Percentiles rank a stretch among this genome's conserved stretches.
These are phyloP conservation scores for Verruconis gallopava DNA, from an alignment of 2,329 filamentous ascomycete species.

Conservation along the genomic window DNA sequence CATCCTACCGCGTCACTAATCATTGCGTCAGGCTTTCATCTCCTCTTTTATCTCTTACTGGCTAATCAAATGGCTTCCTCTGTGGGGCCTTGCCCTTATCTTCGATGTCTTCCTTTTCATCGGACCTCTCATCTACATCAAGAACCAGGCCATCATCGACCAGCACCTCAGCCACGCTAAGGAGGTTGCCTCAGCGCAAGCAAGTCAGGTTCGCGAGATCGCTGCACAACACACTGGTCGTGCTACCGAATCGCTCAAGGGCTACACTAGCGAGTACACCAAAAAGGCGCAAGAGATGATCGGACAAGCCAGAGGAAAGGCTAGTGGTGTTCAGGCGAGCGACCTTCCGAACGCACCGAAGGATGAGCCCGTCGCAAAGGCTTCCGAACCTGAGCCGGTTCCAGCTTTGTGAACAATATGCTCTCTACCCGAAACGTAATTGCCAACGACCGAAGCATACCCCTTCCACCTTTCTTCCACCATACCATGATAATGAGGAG, in stretches of 20 bases:
- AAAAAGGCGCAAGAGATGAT: slow-evolving; percentile 42
- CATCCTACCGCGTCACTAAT: not conserved
- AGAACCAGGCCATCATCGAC: slow-evolving; percentile 53
- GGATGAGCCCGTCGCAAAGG: slow-evolving; percentile 4
- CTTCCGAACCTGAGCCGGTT: slow-evolving; percentile 1
- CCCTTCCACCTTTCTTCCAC: not conserved
- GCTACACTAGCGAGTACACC: slow-evolving; percentile 47
- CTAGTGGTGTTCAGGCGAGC: slow-evolving; percentile 1
- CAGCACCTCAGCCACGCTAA: slow-evolving; percentile 42
- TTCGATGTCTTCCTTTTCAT: slow-evolving; percentile 44
- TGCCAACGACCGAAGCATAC: no score
- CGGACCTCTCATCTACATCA: slow-evolving; percentile 48
- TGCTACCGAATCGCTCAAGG: slow-evolving; percentile 44
- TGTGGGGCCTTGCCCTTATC: slow-evolving; percentile 50
- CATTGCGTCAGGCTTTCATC: slow-evolving; percentile 39
- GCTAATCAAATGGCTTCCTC: slow-evolving; percentile 52
- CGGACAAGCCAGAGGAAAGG: slow-evolving; percentile 7
- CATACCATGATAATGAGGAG: not conserved
- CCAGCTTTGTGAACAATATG: slow-evolving; percentile 1
- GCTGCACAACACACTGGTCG: slow-evolving; percentile 47
- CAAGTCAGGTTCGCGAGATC: slow-evolving; percentile 45
- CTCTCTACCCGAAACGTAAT: no score
- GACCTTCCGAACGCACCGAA: slow-evolving; percentile 6
- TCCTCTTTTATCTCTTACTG: slow-evolving; percentile 48
- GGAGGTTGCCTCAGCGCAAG: slow-evolving; percentile 43